Base-by-base conservation (phyloP, 768 basidiomycete genomes). In the Gelatoporia subvermispora region DNA sequence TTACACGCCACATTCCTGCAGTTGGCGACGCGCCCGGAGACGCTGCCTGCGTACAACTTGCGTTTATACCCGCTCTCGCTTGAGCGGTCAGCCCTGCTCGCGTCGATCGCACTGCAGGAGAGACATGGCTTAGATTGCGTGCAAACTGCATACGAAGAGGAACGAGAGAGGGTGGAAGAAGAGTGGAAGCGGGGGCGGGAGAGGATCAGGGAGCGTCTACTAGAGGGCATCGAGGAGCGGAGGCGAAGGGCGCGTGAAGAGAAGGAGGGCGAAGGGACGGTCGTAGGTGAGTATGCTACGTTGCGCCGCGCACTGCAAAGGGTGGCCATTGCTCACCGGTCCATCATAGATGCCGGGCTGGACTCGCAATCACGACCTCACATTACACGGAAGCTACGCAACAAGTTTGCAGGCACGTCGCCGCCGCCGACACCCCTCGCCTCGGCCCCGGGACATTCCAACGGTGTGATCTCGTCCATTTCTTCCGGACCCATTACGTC, bases 181-280 rank as follows among this genome's bases (percentile, higher is more conserved):
- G 90, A 92, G 60, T 91, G 84, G 82, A 76, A 74, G 54, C 76
- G 78, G 38, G 89, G 90, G 3, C 72, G 84, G 40, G 87, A 87
- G 37, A 72, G 83, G 23, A 83, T 92, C 16, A 72, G 86, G 8
- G 88, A 91, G 58, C 74, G 89, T 15, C 70, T 93, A 24, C 65
- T 91, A 15, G 90, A 92, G 58, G 88, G 90, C 23, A 85, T 93
- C 54, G 89, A 91, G 63, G 90, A 93, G 60, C 74, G 89, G 24
- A 67, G 89, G 47, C 72, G 82, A 55, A 70, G 85, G 50, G 90
- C 90, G 23, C 71, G 90, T 45, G 90, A 93, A 53, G 90, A 93
- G 70, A 92, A 91, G 61, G 90, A 92, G 51, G 87, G 88, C 52
- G 90, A 93, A 57, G 88, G 86, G n/a, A 82, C 80, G 15, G 74